These are phyloP conservation scores for Adansonia madagascariensis DNA, from an alignment of 441 rosid species.

Conservation along the genomic window DNA sequence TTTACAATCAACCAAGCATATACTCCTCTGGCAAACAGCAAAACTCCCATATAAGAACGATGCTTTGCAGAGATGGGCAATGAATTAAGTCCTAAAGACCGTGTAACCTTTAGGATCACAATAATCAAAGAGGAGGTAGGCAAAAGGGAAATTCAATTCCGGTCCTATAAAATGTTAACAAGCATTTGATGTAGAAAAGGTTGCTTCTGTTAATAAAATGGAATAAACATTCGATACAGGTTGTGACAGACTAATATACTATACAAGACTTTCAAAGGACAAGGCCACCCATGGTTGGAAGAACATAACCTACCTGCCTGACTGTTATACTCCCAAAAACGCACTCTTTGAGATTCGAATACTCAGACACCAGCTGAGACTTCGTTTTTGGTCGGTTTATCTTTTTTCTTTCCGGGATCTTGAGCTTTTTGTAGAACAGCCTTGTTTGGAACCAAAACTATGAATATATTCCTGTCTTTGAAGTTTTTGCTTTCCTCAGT, in stretches of 20 bases:
- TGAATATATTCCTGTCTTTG: slow-evolving; percentile 71
- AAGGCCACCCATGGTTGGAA: slow-evolving; percentile 25
- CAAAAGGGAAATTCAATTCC: neutral
- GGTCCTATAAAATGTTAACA: slow-evolving; percentile 10
- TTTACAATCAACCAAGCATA: no score
- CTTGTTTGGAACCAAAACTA: slow-evolving; percentile 54
- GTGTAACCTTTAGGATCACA: neutral
- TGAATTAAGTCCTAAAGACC: neutral
- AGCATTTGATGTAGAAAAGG: slow-evolving; percentile 22
- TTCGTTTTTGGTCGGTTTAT: slow-evolving; percentile 54
- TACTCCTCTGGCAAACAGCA: neutral
- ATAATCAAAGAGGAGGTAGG: neutral
- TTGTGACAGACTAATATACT: slow-evolving; percentile 31
- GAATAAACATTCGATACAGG: slow-evolving; percentile 27
- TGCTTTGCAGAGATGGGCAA: neutral
- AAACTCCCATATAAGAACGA: neutral
- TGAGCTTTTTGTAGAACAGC: slow-evolving; percentile 63
- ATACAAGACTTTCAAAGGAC: slow-evolving; percentile 30
- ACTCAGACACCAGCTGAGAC: slow-evolving; percentile 64
- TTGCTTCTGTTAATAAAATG: slow-evolving; percentile 26
- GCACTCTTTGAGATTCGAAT: neutral
- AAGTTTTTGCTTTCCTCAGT: slow-evolving; percentile 83
- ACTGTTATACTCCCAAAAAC: slow-evolving; percentile 19
- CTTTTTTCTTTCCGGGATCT: slow-evolving; percentile 70
- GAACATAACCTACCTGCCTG: slow-evolving; percentile 24